phyloP scores from a whole-genome alignment of 1,284 basidiomycete species.

The Gymnopus androsaceus region DNA sequence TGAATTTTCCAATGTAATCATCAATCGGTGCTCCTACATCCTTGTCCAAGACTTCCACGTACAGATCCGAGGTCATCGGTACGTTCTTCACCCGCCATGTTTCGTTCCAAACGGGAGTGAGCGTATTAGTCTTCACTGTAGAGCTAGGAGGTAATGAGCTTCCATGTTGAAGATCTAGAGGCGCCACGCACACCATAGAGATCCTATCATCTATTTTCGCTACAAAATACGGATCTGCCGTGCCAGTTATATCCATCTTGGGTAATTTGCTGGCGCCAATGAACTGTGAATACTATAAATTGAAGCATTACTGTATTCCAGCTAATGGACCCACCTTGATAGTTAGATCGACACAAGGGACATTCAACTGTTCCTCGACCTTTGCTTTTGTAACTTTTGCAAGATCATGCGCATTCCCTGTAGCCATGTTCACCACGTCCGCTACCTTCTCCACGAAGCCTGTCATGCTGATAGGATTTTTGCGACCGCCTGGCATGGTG shows the following conservation, averaged over 20 bases:
- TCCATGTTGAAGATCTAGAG: background rate
- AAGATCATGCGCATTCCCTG: constrained; percentile 31
- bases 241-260: constrained; percentile 69
- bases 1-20: constrained; percentile 67
- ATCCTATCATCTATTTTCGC: constrained; percentile 64
- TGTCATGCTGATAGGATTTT: constrained; percentile 39
- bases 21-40: constrained; percentile 60
- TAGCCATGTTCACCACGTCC: constrained; percentile 30
- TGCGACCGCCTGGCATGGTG: constrained; percentile 23
- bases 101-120: constrained; percentile 74
- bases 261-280: constrained; percentile 69
- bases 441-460: constrained; percentile 37
- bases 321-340: constrained; percentile 41
- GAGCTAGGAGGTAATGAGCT: constrained; percentile 46
- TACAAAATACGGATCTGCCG: constrained; percentile 71
- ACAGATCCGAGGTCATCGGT: constrained; percentile 56
- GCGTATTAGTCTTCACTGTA: constrained; percentile 57
- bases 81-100: constrained; percentile 72
- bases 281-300: constrained; percentile 43
- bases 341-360: constrained; percentile 50
- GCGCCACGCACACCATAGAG: constrained; percentile 61
- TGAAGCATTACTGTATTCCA: background rate
- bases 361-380: constrained; percentile 35
- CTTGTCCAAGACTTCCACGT: constrained; percentile 65
- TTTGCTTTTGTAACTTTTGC: constrained; percentile 31